A percentile compares a stretch with the other conserved stretches of the same genome.
phyloP scores from a whole-genome alignment of 2,329 filamentous ascomycete genomes.

The Pyrenophora seminiperda region DNA sequence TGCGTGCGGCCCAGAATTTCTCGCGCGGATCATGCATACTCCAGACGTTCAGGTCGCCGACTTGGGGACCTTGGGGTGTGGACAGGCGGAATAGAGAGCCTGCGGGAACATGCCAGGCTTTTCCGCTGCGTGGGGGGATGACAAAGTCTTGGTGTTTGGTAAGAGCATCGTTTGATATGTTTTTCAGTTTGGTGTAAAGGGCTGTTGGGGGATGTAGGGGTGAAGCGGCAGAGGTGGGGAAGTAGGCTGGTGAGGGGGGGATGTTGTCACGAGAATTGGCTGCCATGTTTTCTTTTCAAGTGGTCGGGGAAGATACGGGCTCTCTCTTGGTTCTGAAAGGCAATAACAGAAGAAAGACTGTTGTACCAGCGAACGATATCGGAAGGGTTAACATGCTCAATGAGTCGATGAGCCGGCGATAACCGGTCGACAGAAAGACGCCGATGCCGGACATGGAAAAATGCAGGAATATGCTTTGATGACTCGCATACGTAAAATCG shows the following conservation, averaged over 20 bases:
- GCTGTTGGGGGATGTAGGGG: slow-evolving; percentile 41
- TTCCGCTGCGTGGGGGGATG: slow-evolving; percentile 74
- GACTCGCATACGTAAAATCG: neutral
- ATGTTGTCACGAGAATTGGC: slow-evolving; percentile 8
- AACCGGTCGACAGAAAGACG: slow-evolving; percentile 2
- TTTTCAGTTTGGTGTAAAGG: slow-evolving; percentile 36
- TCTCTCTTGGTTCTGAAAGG: neutral
- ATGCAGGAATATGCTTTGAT: neutral
- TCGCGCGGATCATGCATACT: slow-evolving; percentile 76
- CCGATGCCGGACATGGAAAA: slow-evolving; percentile 8
- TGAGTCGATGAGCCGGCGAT: slow-evolving; percentile 8
- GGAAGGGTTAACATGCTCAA: neutral
- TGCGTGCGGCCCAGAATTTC: slow-evolving; percentile 80
- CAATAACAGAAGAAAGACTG: neutral
- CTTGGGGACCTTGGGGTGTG: slow-evolving; percentile 75
- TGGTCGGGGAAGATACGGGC: neutral
- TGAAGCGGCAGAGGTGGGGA: slow-evolving; percentile 38
- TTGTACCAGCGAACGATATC: neutral
- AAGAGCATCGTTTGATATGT: slow-evolving; percentile 17
- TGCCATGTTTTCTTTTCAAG: slow-evolving; percentile 2
- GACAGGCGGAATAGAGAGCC: slow-evolving; percentile 74
- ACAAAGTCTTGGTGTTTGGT: slow-evolving; percentile 42
- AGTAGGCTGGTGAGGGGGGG: slow-evolving; percentile 44
- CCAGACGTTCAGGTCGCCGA: slow-evolving; percentile 85
- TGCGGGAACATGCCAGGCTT: slow-evolving; percentile 72